Base-by-base conservation (phyloP, 2,329 filamentous ascomycete genomes). In the Clarireedia paspali region DNA sequence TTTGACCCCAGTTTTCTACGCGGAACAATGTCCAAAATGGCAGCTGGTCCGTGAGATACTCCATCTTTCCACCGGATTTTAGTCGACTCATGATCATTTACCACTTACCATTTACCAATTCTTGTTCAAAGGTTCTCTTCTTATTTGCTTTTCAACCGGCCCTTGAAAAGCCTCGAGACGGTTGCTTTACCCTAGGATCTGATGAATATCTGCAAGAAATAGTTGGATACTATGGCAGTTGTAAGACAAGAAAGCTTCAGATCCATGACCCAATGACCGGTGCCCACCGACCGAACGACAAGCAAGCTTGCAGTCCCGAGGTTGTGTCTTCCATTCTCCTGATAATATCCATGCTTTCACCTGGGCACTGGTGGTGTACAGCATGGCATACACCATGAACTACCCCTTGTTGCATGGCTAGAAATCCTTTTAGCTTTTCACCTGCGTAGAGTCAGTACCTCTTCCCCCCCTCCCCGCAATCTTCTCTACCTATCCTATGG, bases 391-490 rank as follows among this genome's bases (percentile, higher is more conserved):
- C 14, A 40, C 39, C 39, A 40, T 40, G 6, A 6, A 42, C 30
- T 40, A 49, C 14, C 36, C 52, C 46, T 54, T 46, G 24, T n/a
- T 53, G 42, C 30, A 53, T 47, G 9, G 6, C 42, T 23, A 17
- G 17, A 24, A 17, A 46, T 10, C 20, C 5, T 14, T 20, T 47
- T 47, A 53, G 50, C 42, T 47, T 47, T 30, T 30, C 10, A 30
- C 10, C 27, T 45, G 23, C 5, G 6, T 45, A 20, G 4, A 20
- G n/a, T 20, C 10, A 20, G n/a, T 20, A 15, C n/a, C 4, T 26
- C 23, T n/a, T n/a, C 46, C 52, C 50, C 52, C 52, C 17, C 52
- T 44, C 52, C 52, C 52, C 52, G 52, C 52, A 55, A 50, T 55
- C 26, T 50, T 24, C 46, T 44, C 46, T 44, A 50, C 26, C 51